Base-by-base conservation (phyloP, 805 yeast species). In the Pichia rugopelliculosa region DNA sequence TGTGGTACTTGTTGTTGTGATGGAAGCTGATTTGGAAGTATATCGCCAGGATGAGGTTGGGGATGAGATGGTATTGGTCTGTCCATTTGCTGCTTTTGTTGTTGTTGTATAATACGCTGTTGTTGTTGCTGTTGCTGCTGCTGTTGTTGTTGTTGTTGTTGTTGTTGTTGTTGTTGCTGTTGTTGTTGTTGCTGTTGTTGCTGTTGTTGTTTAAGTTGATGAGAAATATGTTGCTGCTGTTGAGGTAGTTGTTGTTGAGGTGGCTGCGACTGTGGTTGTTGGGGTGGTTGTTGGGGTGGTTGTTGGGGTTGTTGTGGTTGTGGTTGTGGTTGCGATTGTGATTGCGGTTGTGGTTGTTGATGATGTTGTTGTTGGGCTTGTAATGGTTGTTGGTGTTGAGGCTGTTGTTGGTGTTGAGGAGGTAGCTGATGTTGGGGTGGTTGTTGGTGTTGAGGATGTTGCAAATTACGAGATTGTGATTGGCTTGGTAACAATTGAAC, bases 151-250 rank as follows among this genome's bases (percentile, higher is more conserved):
- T 37, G 40, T 22, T 27, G 47, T 18, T 41, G 58, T 10, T 41
- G 58, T n/a, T 45, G 55, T 22, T 36, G 50, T 41, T 50, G 34
- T 39, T 45, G 42, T 21, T 27, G 48, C n/a, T 36, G 49, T 20
- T 23, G 41, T 13, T 15, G 56, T 52, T 36, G 46, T 44, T 45
- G 56, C 53, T 51, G 55, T 47, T 10, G 57, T 49, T 44, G 47
- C 34, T 58, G 67, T 34, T 53, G 57, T 17, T 51, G 56, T n/a
- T 40, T 52, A 23, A 49, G 53, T 44, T 53, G 53, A 13, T 45
- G 48, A 34, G 50, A 53, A 30, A 52, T 67, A 40, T 56, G 61
- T 11, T 51, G 57, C 44, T 59, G 71, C 42, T 56, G 37, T 10
- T 36, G 42, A 18, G 20, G 36, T 22, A 20, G 40, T 20, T 21